Conservation (phyloP, 2,329 filamentous ascomycete species). For the Purpureocillium takamizusanense region DNA sequence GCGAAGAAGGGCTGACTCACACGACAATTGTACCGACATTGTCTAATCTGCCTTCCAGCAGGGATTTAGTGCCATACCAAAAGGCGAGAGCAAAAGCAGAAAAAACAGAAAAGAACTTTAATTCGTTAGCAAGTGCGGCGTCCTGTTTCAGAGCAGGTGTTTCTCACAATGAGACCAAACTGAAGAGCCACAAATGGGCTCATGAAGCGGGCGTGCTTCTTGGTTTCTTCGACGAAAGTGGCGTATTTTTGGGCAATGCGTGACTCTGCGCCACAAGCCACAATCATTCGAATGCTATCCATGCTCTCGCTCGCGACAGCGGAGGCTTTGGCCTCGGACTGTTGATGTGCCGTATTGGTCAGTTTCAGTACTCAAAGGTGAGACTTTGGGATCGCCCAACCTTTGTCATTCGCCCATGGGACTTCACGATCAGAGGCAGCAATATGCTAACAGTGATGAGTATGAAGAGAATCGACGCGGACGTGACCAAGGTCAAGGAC, state of each 20-base stretch:
- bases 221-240: constrained; percentile 45
- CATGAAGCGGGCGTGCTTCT: constrained; percentile 36
- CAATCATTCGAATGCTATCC: constrained; percentile 50
- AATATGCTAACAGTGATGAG: constrained; percentile 35
- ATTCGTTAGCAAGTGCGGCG: constrained; percentile 6
- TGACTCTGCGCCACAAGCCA: constrained; percentile 52
- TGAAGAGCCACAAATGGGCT: constrained; percentile 43
- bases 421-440: constrained; percentile 48
- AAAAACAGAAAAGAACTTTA: constrained; percentile 43
- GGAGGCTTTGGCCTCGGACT: constrained; percentile 46
- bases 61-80: constrained; percentile 51
- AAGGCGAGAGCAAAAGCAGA: constrained; percentile 48
- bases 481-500: constrained; percentile 50
- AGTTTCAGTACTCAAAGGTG: too few relatives aligned
- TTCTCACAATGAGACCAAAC: constrained; percentile 37
- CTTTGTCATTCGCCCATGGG: constrained; percentile 33
- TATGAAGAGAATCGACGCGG: constrained; percentile 48
- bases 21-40: constrained; percentile 46
- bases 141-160: neutral
- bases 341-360: too few relatives aligned
- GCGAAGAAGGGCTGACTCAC: constrained; percentile 24
- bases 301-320: constrained; percentile 54
- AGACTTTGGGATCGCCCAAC: too few relatives aligned
- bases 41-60: constrained; percentile 33
- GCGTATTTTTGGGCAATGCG: constrained; percentile 44